A percentile compares a stretch with the other conserved stretches of the same genome.
Conservation (phyloP, 1,284 basidiomycete species). For the Rhizoctonia solani region DNA sequence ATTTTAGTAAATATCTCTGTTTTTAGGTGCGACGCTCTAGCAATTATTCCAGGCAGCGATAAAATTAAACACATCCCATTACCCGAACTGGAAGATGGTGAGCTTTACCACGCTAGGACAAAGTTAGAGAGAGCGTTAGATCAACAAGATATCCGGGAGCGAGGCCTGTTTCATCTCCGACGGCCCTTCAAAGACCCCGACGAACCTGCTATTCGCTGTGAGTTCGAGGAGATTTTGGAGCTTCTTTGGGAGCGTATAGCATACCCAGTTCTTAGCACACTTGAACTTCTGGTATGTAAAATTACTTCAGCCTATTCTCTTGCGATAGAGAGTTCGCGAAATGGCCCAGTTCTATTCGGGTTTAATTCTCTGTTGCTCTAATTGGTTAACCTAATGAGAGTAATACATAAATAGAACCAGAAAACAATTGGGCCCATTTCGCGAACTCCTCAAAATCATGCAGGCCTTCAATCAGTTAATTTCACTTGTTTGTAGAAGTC, state of each 20-base stretch:
- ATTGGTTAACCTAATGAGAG: too few species aligned
- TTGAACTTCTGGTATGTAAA: too few species aligned
- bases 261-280: too few species aligned
- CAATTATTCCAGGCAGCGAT: neutral
- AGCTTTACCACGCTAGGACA: neutral
- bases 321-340: too few species aligned
- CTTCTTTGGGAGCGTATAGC: too few species aligned
- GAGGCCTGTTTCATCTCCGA: neutral
- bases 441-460: neutral
- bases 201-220: neutral
- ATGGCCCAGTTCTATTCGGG: too few species aligned
- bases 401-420: too few species aligned
- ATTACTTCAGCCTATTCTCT: too few species aligned
- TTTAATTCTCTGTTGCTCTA: too few species aligned
- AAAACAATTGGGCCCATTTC: too few species aligned
- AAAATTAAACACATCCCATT: neutral
- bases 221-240: too few species aligned
- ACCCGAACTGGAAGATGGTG: neutral
- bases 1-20: neutral
- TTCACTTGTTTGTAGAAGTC: neutral
- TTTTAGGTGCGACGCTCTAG: neutral
- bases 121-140: neutral
- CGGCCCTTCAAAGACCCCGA: neutral
- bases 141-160: neutral
- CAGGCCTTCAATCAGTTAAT: neutral